phyloP scores from a whole-genome alignment of 2,329 filamentous ascomycete genomes.

The Diplocarpon rosae region DNA sequence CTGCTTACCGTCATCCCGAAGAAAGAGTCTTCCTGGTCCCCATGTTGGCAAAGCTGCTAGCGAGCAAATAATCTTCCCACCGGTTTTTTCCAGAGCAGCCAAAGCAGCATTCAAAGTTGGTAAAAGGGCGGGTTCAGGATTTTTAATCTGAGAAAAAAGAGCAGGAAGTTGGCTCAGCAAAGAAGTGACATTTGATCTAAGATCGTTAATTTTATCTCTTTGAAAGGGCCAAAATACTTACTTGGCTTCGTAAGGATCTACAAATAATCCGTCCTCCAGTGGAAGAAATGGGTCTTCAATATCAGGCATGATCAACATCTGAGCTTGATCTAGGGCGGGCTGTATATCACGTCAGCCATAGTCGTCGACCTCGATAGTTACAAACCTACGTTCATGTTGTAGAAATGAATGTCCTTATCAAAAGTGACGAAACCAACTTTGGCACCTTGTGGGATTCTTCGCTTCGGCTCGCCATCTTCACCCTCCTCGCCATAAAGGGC shows the following conservation, averaged over 20 bases:
- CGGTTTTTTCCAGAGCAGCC: slow-evolving; percentile 73
- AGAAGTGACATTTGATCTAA: slow-evolving; percentile 66
- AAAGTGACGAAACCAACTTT: slow-evolving; percentile 94
- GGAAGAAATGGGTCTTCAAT: slow-evolving; percentile 94
- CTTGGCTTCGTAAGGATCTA: slow-evolving; percentile 86
- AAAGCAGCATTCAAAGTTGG: slow-evolving; percentile 76
- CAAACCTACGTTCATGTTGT: slow-evolving; percentile 71
- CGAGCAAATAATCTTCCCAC: slow-evolving; percentile 86
- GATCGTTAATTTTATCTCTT: slow-evolving; percentile 3
- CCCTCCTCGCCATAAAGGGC: slow-evolving; percentile 67
- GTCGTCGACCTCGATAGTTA: background rate
- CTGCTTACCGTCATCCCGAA: slow-evolving; percentile 81
- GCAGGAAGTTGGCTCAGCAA: slow-evolving; percentile 73
- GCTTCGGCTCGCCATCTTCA: slow-evolving; percentile 38
- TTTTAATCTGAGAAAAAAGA: slow-evolving; percentile 80
- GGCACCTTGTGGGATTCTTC: slow-evolving; percentile 61
- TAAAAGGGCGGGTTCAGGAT: slow-evolving; percentile 79
- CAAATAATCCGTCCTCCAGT: slow-evolving; percentile 82
- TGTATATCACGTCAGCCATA: slow-evolving; percentile 27
- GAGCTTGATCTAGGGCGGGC: slow-evolving; percentile 70
- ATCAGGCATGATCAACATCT: slow-evolving; percentile 98
- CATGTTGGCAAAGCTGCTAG: slow-evolving; percentile 81
- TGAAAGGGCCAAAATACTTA: slow-evolving; percentile 26
- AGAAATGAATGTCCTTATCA: slow-evolving; percentile 96
- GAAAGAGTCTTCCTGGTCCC: slow-evolving; percentile 75